These are phyloP conservation scores for Fusarium haematococcum DNA, from an alignment of 2,329 filamentous ascomycete genomes.

Conservation along the genomic window DNA sequence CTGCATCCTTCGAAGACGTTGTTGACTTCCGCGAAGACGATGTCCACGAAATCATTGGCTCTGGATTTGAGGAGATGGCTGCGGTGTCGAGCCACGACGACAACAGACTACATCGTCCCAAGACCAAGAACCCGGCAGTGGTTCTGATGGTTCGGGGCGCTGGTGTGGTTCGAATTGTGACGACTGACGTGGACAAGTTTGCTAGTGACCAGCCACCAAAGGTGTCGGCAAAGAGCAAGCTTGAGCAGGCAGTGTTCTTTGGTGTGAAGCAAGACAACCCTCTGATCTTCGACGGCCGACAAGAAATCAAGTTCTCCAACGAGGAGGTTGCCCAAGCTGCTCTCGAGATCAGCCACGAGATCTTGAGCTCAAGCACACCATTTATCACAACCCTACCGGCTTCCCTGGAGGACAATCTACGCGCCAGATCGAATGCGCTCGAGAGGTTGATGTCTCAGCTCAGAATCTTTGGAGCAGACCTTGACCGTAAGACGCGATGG, in stretches of 20 bases:
- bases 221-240: slow-evolving; percentile 86
- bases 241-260: slow-evolving; percentile 96
- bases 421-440: slow-evolving; percentile 77
- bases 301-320: slow-evolving; percentile 73
- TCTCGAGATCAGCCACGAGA: slow-evolving; percentile 81
- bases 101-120: slow-evolving; percentile 62
- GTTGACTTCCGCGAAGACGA: slow-evolving; percentile 80
- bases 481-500: slow-evolving; percentile 81
- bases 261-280: slow-evolving; percentile 85
- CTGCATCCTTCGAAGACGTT: slow-evolving; percentile 84
- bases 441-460: slow-evolving; percentile 81
- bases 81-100: slow-evolving; percentile 55
- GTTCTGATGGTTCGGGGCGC: slow-evolving; percentile 72
- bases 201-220: slow-evolving; percentile 67
- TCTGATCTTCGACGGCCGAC: slow-evolving; percentile 81
- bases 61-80: slow-evolving; percentile 71
- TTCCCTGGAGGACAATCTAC: slow-evolving; percentile 85
- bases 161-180: slow-evolving; percentile 70
- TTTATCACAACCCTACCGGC: slow-evolving; percentile 79
- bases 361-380: slow-evolving; percentile 80
- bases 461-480: slow-evolving; percentile 70
- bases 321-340: slow-evolving; percentile 83
- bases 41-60: slow-evolving; percentile 72
- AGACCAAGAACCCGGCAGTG: slow-evolving; percentile 71
- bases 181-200: slow-evolving; percentile 70